Conservation (phyloP, 768 basidiomycete genomes). For the Rhodosporidiobolus sp. region DNA sequence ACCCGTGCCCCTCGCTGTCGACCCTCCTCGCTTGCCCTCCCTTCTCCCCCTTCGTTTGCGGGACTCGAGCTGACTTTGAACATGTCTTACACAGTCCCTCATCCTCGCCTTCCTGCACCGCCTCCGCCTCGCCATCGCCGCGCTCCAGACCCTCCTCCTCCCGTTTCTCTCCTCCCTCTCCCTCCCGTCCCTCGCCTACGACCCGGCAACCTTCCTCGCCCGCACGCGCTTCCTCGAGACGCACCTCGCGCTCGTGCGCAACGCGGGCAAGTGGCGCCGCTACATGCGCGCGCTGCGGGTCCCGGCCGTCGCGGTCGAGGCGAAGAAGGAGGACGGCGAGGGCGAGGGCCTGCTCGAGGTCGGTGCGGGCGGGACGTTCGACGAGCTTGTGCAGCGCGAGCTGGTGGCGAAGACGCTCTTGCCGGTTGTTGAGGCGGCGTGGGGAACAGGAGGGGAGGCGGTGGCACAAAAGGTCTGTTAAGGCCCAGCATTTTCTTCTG, state of each 20-base stretch:
- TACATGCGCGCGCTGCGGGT: slow-evolving; percentile 39
- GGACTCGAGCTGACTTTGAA: too few relatives aligned
- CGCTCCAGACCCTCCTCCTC: slow-evolving; percentile 26
- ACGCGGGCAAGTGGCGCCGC: slow-evolving; percentile 48
- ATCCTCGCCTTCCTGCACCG: slow-evolving; percentile 34
- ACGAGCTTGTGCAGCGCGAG: slow-evolving; percentile 45
- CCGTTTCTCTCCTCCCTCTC: slow-evolving; percentile 29
- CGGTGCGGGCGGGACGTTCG: slow-evolving; percentile 38
- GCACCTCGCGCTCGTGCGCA: slow-evolving; percentile 48
- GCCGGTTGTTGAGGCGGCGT: slow-evolving; percentile 48
- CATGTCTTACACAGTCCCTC: slow-evolving; percentile 38
- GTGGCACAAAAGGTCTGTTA: slow-evolving; percentile 46
- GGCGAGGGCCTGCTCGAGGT: slow-evolving; percentile 17
- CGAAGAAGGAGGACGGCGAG: neutral
- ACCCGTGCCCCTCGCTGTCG: neutral
- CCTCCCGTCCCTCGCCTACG: slow-evolving; percentile 47
- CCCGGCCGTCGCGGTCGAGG: slow-evolving; percentile 2
- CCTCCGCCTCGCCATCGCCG: slow-evolving; percentile 21
- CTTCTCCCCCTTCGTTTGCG: neutral
- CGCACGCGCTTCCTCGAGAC: slow-evolving; percentile 47
- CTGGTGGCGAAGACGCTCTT: slow-evolving; percentile 48
- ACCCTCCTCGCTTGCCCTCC: too few relatives aligned
- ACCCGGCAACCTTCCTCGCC: slow-evolving; percentile 48
- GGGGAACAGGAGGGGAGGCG: slow-evolving; percentile 50
- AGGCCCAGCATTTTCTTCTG: neutral